These are phyloP conservation scores for Cutaneotrichosporon cutaneum DNA, from an alignment of 1,284 basidiomycete species.

Conservation along the genomic window DNA sequence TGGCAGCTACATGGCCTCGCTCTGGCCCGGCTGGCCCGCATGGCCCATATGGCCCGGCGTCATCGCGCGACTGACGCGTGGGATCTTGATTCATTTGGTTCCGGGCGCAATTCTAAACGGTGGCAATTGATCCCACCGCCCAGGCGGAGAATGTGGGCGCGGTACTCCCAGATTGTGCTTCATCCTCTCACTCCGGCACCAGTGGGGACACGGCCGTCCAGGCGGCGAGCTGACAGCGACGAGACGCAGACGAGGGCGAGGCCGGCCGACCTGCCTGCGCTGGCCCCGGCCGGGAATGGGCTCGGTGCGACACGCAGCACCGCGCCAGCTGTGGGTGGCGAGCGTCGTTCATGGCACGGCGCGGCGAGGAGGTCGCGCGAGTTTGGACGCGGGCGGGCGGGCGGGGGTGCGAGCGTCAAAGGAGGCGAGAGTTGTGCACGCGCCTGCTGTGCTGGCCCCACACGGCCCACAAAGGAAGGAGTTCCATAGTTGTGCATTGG, in stretches of 20 bases:
- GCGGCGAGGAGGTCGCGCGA: neutral
- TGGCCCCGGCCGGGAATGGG: neutral
- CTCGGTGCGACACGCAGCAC: neutral
- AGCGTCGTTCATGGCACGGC: neutral
- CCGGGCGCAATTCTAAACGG: neutral
- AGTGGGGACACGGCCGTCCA: neutral
- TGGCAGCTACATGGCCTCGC: neutral
- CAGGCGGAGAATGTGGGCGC: neutral
- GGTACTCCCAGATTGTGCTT: neutral
- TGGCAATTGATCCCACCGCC: neutral
- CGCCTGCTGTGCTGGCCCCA: neutral
- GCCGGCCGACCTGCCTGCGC: neutral
- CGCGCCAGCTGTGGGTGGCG: neutral
- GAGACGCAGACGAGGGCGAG: neutral
- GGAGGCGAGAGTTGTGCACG: neutral
- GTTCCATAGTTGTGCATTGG: neutral
- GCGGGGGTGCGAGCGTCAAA: neutral
- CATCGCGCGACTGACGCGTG: neutral
- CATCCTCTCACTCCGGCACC: neutral
- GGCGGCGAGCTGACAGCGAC: neutral
- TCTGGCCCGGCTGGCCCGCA: neutral
- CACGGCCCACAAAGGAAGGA: neutral
- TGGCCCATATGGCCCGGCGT: too few relatives aligned
- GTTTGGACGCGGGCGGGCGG: neutral
- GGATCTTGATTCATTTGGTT: constrained; percentile 3